Conservation (phyloP, 2,329 filamentous ascomycete genomes). For the Cercospora nicotianae region DNA sequence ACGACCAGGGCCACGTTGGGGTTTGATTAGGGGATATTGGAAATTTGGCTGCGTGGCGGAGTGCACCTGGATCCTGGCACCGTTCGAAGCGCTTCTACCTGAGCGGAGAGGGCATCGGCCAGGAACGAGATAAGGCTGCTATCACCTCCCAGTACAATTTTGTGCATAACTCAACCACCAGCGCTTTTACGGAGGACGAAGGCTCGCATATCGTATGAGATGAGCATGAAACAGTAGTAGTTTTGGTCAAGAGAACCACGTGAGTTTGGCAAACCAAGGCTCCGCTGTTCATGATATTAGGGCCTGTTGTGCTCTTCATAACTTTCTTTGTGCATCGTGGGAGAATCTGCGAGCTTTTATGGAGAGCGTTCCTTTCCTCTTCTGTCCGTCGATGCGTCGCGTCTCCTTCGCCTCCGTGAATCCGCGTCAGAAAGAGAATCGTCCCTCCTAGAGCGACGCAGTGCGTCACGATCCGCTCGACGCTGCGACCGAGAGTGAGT, state of each 20-base stretch:
- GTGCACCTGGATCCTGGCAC: not conserved
- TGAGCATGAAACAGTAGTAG: not conserved
- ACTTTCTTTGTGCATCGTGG: not conserved
- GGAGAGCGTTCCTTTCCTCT: not conserved
- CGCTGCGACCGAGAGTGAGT: not conserved
- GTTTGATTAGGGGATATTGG: not conserved
- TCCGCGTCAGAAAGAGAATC: not conserved
- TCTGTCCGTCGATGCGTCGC: not conserved
- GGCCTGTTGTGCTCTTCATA: not conserved
- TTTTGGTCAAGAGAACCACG: not conserved
- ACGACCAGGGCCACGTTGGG: conserved; percentile 11
- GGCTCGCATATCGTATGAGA: not conserved
- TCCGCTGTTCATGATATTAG: not conserved
- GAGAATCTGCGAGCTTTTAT: not conserved
- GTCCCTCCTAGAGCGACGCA: not conserved
- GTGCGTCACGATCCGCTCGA: not conserved
- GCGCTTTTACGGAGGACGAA: not conserved
- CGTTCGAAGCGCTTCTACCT: not conserved
- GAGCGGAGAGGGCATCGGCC: not conserved
- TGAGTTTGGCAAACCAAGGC: not conserved
- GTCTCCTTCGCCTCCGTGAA: not conserved
- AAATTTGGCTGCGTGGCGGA: not conserved
- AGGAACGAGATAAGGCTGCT: not conserved
- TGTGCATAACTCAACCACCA: not conserved
- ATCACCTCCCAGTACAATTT: not conserved